These are phyloP conservation scores for Lasiodiplodia gonubiensis DNA, from an alignment of 2,329 filamentous ascomycete species.

Conservation along the genomic window DNA sequence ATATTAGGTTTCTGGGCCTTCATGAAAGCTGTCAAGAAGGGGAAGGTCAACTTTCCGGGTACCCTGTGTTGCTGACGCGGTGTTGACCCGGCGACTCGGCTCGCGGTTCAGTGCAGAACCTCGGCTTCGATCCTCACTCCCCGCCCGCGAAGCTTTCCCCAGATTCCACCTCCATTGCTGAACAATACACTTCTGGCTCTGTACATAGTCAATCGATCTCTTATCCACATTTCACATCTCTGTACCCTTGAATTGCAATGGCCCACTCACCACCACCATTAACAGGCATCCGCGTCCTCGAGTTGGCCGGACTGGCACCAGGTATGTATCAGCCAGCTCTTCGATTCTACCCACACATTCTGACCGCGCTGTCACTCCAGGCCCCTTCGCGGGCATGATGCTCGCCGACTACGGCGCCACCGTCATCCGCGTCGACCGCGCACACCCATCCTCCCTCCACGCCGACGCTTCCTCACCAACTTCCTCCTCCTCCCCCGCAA, in stretches of 20 bases:
- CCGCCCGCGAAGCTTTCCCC: constrained; percentile 20
- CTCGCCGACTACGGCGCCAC: constrained; percentile 88
- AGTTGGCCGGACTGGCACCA: constrained; percentile 68
- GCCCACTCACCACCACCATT: constrained; percentile 53
- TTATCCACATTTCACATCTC: not conserved
- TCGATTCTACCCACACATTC: not conserved
- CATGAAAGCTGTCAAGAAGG: too few species aligned
- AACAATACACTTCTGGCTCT: not conserved
- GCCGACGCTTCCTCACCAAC: constrained; percentile 42
- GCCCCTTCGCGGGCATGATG: constrained; percentile 82
- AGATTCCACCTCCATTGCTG: not conserved
- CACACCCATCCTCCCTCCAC: constrained; percentile 46
- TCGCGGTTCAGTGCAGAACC: not conserved
- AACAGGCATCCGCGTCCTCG: constrained; percentile 65
- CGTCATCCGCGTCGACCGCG: constrained; percentile 83
- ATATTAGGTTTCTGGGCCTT: too few species aligned
- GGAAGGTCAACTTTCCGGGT: too few species aligned
- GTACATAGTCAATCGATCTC: not conserved
- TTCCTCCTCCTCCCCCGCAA: constrained; percentile 64
- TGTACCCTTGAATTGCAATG: constrained; percentile 8
- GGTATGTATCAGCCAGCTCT: constrained; percentile 43
- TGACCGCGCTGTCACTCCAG: constrained; percentile 51
- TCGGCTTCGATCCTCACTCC: constrained; percentile 23
- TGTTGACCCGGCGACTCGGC: not conserved
- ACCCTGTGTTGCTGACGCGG: too few species aligned